Percentiles rank a stretch among this genome's conserved stretches.
phyloP scores from a whole-genome alignment of 1,139 yeast genomes.

The Yamadazyma diddensiae region DNA sequence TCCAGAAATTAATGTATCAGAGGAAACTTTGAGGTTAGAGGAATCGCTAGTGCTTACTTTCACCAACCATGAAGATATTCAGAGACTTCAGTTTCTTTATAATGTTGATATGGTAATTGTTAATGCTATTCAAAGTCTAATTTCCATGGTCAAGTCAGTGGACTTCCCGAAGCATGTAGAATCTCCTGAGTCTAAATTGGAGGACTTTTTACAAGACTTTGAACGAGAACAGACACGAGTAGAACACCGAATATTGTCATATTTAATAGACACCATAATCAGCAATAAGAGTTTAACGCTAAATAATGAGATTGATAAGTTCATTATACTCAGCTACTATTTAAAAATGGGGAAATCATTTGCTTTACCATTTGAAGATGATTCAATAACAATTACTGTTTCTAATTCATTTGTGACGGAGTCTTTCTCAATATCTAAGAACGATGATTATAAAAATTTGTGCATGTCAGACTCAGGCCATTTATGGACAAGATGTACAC shows the following conservation, averaged over 20 bases:
- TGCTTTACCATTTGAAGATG: slow-evolving; percentile 13
- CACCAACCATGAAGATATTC: slow-evolving; percentile 19
- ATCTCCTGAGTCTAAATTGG: slow-evolving; percentile 1
- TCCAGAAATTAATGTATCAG: not conserved
- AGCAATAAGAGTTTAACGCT: slow-evolving; percentile 5
- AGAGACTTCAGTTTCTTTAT: slow-evolving; percentile 24
- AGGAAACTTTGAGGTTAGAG: too few species aligned
- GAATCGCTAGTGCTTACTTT: slow-evolving; percentile 20
- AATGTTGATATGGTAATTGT: slow-evolving; percentile 24
- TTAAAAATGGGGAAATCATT: slow-evolving; percentile 28
- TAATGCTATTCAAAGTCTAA: slow-evolving; percentile 15
- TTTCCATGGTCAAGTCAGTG: slow-evolving; percentile 6
- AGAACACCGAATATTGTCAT: slow-evolving; percentile 14
- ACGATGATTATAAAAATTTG: slow-evolving; percentile 14
- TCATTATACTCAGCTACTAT: slow-evolving; percentile 21
- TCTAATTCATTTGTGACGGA: slow-evolving; percentile 11
- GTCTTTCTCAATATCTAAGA: slow-evolving; percentile 13
- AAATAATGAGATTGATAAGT: slow-evolving; percentile 25
- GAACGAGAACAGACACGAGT: slow-evolving; percentile 15
- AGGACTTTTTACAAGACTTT: slow-evolving; percentile 8
- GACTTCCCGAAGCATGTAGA: slow-evolving; percentile 3
- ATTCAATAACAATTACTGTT: slow-evolving; percentile 6
- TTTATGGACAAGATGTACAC: slow-evolving; percentile 37
- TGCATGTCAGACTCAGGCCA: slow-evolving; percentile 31
- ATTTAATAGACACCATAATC: slow-evolving; percentile 20